Conservation (phyloP, 345 rosid species). For the Aquilaria yunnanensis region DNA sequence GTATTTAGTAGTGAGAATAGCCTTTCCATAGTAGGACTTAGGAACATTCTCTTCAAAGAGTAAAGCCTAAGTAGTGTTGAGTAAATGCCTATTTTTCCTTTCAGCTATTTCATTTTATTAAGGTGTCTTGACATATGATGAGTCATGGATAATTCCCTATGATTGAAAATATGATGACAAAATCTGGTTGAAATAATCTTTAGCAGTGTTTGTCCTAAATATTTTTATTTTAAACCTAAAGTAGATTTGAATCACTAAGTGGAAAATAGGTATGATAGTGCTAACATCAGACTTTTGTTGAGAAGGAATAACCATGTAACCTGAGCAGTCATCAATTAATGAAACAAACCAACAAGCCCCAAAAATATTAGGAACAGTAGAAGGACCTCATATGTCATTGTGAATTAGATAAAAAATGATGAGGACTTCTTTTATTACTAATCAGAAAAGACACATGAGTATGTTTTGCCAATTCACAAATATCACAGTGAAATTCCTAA, state of each 20-base stretch:
- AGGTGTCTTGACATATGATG: background rate
- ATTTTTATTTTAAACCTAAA: background rate
- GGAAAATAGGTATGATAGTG: background rate
- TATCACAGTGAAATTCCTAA: background rate
- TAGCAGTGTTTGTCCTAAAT: background rate
- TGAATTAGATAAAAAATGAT: background rate
- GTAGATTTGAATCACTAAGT: background rate
- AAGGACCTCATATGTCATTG: background rate
- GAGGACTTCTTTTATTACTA: constrained; percentile 3
- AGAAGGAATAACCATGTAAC: background rate
- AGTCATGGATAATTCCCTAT: background rate
- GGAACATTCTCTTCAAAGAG: background rate
- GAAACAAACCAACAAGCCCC: background rate
- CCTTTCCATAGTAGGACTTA: background rate
- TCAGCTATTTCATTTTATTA: background rate
- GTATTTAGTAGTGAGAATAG: background rate
- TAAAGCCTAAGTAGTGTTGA: background rate
- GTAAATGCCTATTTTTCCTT: background rate
- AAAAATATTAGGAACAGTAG: background rate
- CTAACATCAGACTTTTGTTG: constrained; percentile 3
- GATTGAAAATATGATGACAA: background rate
- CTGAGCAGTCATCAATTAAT: background rate
- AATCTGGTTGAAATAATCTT: background rate
- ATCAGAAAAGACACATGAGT: background rate
- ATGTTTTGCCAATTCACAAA: constrained; percentile 8